Evolutionary conservation across 2,329 filamentous ascomycete genomes (phyloP), one percentile per base, ranked within the genome.

Genomic region (Exserohilum turcica): DNA sequence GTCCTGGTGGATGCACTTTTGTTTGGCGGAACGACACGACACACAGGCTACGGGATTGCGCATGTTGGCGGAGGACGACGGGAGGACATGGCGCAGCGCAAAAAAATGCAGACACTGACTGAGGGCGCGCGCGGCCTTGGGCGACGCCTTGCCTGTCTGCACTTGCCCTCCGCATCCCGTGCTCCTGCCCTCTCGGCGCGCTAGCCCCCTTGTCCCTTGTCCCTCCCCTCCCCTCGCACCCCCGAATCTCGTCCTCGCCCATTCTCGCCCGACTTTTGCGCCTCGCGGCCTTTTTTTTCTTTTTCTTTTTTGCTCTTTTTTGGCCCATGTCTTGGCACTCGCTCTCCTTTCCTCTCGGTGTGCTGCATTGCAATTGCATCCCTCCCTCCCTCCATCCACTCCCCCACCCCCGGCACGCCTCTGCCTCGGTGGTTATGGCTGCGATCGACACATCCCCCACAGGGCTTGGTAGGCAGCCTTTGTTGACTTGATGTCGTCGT

Each of bases 1-100:
- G 60, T 75, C 72, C 47, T 74, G 64, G 61, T 76, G 73, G 48
- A 75, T 69, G 63, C 73, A 75, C 57, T 70, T 69, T 54, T 75
- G 74, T 63, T 76, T 76, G 10, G 73, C 73, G 54, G 65, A 72
- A 35, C 74, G 66, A 45, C 74, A 76, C 35, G 72, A 66, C 16
- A 74, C 64, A 43, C 74, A 76, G 10, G 74, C 74, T 19, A 76
- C 69, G 16, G 74, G 74, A 52, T 76, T 76, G 52, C 74, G 63
- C 74, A 76, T 76, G 16, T 49, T 48, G 31, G 42, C 42, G 45
- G 46, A 35, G 36, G 6, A 19, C 4, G 21, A 24, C 21, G 21
- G 7, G 21, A 6, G 21, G 29, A 24, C 27, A 28, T 28, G 38
- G 24, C 38, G 7, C 38, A 42, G 16, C 38, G n/a, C n/a, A n/a